Evolutionary conservation across 2,329 filamentous ascomycete genomes (phyloP), one percentile per base, ranked within the genome.

Genomic region (Calonectria crousiana): DNA sequence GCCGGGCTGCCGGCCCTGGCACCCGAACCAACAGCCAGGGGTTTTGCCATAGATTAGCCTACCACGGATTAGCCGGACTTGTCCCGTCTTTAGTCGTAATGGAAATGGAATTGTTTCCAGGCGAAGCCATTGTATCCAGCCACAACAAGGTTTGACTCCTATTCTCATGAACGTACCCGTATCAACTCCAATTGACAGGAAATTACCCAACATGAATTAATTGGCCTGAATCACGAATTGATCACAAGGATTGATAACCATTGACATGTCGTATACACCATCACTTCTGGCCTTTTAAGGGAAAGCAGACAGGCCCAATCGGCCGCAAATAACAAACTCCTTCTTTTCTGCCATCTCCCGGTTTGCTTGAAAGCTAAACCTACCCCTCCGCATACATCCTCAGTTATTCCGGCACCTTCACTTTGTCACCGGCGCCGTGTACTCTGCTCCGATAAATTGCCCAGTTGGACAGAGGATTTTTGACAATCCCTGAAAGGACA

Each of bases 401-500:
- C n/a, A 60, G 26, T 58, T 67, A 69, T 18, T 44, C 52, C 4
- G 56, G 26, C 58, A 75, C 67, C 47, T 67, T 9, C 3, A 73
- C 71, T 2, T 56, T 34, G 26, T 71, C 71, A 18, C 53, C 62
- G 18, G 56, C 62, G 18, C 71, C 3, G 71, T 67, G 41, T 66
- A 73, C 49, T 71, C 71, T 4, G 70, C 28, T 0, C 74, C 62
- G 23, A 75, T 68, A 20, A 73, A 56, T 18, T 73, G 62, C 13
- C 73, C 67, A 23, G 67, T 28, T 10, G 71, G 74, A 28, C 74
- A 75, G n/a, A 62, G 60, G 49, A 73, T 71, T 30, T 58, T 71
- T 41, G 64, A 62, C 47, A 64, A 75, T 13, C 67, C 71, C 32
- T 71, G 36, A 16, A 51, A 73, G 4, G 53, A 20, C 20, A 13